Percentiles rank a stretch among this genome's conserved stretches.
phyloP scores from a whole-genome alignment of 164 flowering plant species.

The Cinnamomum chago region DNA sequence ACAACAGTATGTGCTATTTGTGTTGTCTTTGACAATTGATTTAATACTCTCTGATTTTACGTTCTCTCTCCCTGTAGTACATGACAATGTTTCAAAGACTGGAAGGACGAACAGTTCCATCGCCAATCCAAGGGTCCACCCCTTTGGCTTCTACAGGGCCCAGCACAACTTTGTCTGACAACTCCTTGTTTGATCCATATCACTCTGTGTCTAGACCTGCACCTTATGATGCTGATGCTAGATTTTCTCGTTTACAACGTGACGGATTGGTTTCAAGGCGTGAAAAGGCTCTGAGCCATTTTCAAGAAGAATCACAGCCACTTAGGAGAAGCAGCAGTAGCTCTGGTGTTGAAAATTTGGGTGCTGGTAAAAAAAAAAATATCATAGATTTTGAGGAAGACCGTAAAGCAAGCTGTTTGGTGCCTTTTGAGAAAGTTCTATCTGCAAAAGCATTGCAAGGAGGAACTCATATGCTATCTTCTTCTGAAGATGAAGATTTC shows the following conservation, averaged over 20 bases:
- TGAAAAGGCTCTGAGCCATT: constrained; percentile 47
- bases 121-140: constrained; percentile 33
- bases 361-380: constrained; percentile 39
- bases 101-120: constrained; percentile 37
- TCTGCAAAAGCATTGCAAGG: constrained; percentile 35
- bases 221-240: constrained; percentile 45
- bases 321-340: constrained; percentile 31
- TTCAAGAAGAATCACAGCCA: constrained; percentile 57
- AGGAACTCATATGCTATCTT: constrained; percentile 24
- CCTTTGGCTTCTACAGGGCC: constrained; percentile 32
- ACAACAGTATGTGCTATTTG: not conserved
- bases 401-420: constrained; percentile 29
- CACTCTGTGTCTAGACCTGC: constrained; percentile 27
- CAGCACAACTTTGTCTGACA: constrained; percentile 28
- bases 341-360: constrained; percentile 28
- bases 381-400: constrained; percentile 40
- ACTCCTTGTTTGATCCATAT: constrained; percentile 24
- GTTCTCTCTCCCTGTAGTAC: constrained; percentile 33
- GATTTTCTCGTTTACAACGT: constrained; percentile 52
- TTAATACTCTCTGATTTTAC: not conserved
- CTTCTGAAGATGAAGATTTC: constrained; percentile 64
- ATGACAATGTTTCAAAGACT: constrained; percentile 39
- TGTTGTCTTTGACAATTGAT: not conserved
- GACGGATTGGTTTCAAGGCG: constrained; percentile 56
- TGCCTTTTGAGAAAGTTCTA: constrained; percentile 34